Percentiles rank a stretch among this genome's conserved stretches.
phyloP scores from a whole-genome alignment of 495 filamentous ascomycete genomes.

The Penicillium paradoxum region DNA sequence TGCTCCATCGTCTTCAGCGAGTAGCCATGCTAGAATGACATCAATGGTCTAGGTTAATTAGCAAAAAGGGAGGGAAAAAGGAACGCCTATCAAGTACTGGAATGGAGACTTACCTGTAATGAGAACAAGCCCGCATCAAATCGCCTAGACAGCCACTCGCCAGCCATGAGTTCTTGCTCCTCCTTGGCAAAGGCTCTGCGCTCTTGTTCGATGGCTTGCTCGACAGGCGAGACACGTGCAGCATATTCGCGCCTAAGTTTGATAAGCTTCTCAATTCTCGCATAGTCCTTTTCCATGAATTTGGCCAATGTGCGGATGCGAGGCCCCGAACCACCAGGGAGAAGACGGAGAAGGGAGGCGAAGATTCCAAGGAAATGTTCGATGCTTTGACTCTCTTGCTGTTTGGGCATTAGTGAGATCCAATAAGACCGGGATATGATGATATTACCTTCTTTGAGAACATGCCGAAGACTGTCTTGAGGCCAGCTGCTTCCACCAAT shows the following conservation, averaged over 20 bases:
- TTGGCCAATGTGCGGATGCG: slow-evolving; percentile 85
- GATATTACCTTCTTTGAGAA: slow-evolving; percentile 78
- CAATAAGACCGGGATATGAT: background rate
- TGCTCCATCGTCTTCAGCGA: slow-evolving; percentile 84
- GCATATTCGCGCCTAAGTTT: slow-evolving; percentile 68
- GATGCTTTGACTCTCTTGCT: slow-evolving; percentile 60
- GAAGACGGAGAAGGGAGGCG: slow-evolving; percentile 69
- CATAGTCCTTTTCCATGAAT: slow-evolving; percentile 92
- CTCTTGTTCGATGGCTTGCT: slow-evolving; percentile 62
- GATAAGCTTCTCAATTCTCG: slow-evolving; percentile 69
- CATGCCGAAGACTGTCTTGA: slow-evolving; percentile 77
- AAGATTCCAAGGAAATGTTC: slow-evolving; percentile 92
- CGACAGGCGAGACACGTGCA: slow-evolving; percentile 57
- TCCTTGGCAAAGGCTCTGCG: slow-evolving; percentile 38
- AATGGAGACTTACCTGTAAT: slow-evolving; percentile 51
- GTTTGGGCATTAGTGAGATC: slow-evolving; percentile 18
- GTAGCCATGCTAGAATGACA: slow-evolving; percentile 84
- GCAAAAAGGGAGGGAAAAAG: background rate
- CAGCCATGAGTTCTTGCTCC: slow-evolving; percentile 61
- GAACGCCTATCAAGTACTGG: background rate
- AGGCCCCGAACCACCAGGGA: slow-evolving; percentile 74
- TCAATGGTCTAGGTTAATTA: slow-evolving; percentile 59
- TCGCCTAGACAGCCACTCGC: slow-evolving; percentile 77
- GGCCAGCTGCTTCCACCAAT: slow-evolving; percentile 76
- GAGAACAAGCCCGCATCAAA: slow-evolving; percentile 84